Base-by-base conservation (phyloP, 148 eudicot species). In the Tetragonia tetragonoides region DNA sequence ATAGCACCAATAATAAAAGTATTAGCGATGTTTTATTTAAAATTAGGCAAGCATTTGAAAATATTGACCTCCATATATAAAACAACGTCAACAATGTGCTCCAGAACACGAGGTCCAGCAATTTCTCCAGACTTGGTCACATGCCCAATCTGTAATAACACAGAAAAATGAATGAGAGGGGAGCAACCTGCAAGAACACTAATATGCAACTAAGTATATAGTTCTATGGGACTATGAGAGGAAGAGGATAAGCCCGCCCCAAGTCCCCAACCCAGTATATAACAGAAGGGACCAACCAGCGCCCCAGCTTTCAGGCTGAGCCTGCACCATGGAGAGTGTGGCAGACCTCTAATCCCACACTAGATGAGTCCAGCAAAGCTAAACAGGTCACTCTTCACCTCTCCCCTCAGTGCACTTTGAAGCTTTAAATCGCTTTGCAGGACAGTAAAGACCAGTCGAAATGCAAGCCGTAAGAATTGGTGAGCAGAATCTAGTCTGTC, bases 101-200 rank as follows among this genome's bases (percentile, higher is more conserved):
- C 99, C 84, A 95, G 83, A 40, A 91, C 87, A 64, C 93, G 99
- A 80, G 99, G 99, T 64, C 99, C 99, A 56, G 99, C 99, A 80
- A 95, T 89, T 4, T 95, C 99, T 85, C 99, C 99, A 80, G 86
- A 61, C 81, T 95, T 95, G 73, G 78, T 95, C 80, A 95, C 97
- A 88, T 95, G 99, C 15, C 99, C 99, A 85, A 86, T 86, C 99
- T 95, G 89, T 73, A 65, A 83, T 73, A 60, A 21, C 8, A 59
- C 69, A 83, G 70, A 77, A 66, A 63, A 68, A 78, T 57, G 75
- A 73, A 53, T 61, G 54, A 17, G 34, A 78, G 70, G n/a, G 16
- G 64, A 40, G 76, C 11, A 49, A 67, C 73, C 34, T 44, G 44
- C 7, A 70, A 38, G 62, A 46, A 74, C n/a, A 76, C 4, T 14